Evolutionary conservation across 495 filamentous ascomycete species (phyloP).

Genomic region (Mycothermus thermophilus): DNA sequence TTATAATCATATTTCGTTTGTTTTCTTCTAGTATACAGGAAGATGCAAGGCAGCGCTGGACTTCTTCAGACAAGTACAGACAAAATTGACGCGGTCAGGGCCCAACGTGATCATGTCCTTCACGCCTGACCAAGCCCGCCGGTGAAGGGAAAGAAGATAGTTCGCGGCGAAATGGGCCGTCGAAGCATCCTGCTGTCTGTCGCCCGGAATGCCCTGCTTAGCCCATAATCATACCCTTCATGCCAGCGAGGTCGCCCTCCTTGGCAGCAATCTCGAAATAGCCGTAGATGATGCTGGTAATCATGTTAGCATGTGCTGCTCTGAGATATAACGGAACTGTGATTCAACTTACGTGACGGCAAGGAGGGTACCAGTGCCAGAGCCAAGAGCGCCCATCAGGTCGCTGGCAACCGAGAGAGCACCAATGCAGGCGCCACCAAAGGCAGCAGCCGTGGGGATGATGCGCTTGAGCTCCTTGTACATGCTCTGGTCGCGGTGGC

Average conservation of each 20-base stretch:
- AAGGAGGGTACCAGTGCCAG: conserved; percentile 92
- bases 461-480: conserved; percentile 99
- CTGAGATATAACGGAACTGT: too few relatives aligned
- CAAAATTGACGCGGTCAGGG: too few relatives aligned
- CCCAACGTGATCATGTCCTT: too few relatives aligned
- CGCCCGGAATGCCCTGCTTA: too few relatives aligned
- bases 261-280: conserved; percentile 99
- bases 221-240: conserved; percentile 77
- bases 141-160: neutral
- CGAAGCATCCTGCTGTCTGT: too few relatives aligned
- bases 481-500: conserved; percentile 99
- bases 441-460: conserved; percentile 94
- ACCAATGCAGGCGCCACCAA: conserved; percentile 98
- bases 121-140: neutral
- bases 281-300: conserved; percentile 80
- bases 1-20: too few relatives aligned
- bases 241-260: conserved; percentile 83
- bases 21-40: too few relatives aligned
- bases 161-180: too few relatives aligned
- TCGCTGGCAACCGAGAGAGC: conserved; percentile 90
- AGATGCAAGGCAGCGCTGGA: too few relatives aligned
- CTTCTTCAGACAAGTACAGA: too few relatives aligned
- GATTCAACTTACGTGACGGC: conserved; percentile 92
- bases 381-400: conserved; percentile 89
- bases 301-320: conserved; percentile 14